Percentiles rank a stretch among this genome's conserved stretches.
Evolutionary conservation across 257 asterid genomes (phyloP).

Genomic region (Solanum appendiculatum): DNA sequence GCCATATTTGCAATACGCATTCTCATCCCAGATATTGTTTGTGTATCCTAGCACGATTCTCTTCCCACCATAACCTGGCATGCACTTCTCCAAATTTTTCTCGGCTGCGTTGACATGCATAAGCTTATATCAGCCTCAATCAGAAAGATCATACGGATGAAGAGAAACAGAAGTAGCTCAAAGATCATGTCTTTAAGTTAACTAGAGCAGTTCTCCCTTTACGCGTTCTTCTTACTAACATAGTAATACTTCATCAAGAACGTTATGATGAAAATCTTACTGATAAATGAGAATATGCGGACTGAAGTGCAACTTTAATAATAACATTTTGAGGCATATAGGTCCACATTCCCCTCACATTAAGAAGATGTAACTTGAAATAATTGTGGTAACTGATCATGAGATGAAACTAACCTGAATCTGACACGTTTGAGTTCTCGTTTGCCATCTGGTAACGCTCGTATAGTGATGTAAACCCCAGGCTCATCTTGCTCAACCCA

Average conservation of each 20-base stretch:
- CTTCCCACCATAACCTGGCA: conserved; percentile 92
- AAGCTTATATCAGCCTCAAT: background rate
- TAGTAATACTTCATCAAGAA: background rate
- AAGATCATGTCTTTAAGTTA: background rate
- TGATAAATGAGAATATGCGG: background rate
- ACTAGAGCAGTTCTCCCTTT: background rate
- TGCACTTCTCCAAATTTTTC: conserved; percentile 82
- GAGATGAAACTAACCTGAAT: conserved; percentile 55
- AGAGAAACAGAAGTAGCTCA: background rate
- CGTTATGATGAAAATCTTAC: background rate
- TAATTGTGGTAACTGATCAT: background rate
- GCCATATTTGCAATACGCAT: background rate
- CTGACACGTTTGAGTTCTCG: conserved; percentile 91
- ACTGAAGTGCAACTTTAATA: background rate
- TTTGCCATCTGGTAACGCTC: conserved; percentile 76
- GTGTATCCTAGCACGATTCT: conserved; percentile 75
- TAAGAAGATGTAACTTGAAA: background rate
- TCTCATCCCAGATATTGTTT: conserved; percentile 56
- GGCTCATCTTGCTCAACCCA: conserved; percentile 98
- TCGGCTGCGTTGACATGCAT: conserved; percentile 44
- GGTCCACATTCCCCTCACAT: too few species aligned
- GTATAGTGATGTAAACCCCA: conserved; percentile 87
- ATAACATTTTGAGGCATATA: background rate
- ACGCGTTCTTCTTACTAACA: background rate
- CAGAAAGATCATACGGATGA: background rate